A percentile compares a stretch with the other conserved stretches of the same genome.
phyloP scores from a whole-genome alignment of 495 filamentous ascomycete species.

The Hypoxylon fuscum region DNA sequence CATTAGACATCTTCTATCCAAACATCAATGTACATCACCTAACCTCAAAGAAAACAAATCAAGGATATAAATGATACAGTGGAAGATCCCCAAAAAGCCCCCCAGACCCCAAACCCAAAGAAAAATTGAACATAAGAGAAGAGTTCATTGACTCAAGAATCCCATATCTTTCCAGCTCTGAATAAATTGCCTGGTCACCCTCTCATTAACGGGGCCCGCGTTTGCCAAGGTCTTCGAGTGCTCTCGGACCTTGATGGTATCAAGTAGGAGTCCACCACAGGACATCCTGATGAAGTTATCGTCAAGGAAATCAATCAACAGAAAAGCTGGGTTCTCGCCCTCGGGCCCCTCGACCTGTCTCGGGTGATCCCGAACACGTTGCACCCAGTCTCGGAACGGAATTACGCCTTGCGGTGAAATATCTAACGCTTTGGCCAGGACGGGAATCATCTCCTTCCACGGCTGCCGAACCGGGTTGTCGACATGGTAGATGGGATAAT shows the following conservation, averaged over 20 bases:
- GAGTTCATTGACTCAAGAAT: slow-evolving; percentile 24
- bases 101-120: background rate
- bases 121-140: slow-evolving; percentile 6
- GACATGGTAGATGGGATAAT: slow-evolving; percentile 61
- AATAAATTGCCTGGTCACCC: slow-evolving; percentile 53
- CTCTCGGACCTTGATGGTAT: slow-evolving; percentile 49
- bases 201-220: slow-evolving; percentile 48
- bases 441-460: slow-evolving; percentile 54
- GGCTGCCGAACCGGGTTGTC: slow-evolving; percentile 61
- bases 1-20: background rate
- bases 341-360: slow-evolving; percentile 40
- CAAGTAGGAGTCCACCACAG: slow-evolving; percentile 62
- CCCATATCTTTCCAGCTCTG: slow-evolving; percentile 52
- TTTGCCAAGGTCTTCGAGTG: slow-evolving; percentile 54
- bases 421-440: slow-evolving; percentile 52
- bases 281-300: slow-evolving; percentile 63
- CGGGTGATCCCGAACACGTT: slow-evolving; percentile 26
- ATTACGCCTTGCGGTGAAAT: slow-evolving; percentile 42
- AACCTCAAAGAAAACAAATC: slow-evolving; percentile 10
- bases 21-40: background rate
- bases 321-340: slow-evolving; percentile 58
- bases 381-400: slow-evolving; percentile 35
- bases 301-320: slow-evolving; percentile 61
- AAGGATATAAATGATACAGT: slow-evolving; percentile 18
- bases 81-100: background rate